Base-by-base conservation (phyloP, 208 protist genomes). In the Trypanosoma melophagium region DNA sequence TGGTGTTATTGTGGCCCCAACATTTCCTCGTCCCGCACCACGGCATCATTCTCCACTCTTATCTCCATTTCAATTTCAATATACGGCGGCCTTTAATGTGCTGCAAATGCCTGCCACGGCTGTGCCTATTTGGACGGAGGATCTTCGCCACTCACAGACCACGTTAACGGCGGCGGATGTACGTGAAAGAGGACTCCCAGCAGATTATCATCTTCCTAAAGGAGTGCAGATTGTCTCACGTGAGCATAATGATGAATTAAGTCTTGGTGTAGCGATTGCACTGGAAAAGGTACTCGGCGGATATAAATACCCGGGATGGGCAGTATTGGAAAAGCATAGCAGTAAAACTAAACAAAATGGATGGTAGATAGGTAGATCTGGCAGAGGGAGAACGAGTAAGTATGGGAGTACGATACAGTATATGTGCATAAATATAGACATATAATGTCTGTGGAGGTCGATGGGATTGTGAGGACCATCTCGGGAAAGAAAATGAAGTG, bases 81-180 rank as follows among this genome's bases (percentile, higher is more conserved):
- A 95, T 83, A 90, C 86, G 24, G 89, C 89, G 2, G 83, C 79
- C 51, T 95, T 95, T 71, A 95, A 95, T 58, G 86, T 90, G 45
- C 71, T 93, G 65, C 89, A 88, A 71, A 77, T 92, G 65, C 89
- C 89, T 3, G 82, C 81, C 35, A 91, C 83, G 35, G 83, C 82
- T 4, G 85, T 81, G 58, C 89, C 89, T 0, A 74, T 93, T 10
- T 95, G 89, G 87, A 22, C 41, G 14, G 64, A 64, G n/a, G 73
- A 81, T 9, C 52, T 83, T 28, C 72, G 62, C 40, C 44, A 25
- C 17, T 61, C 60, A 31, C 53, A 50, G 7, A 75, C 19, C 13
- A 62, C 73, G 2, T 56, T 60, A 7, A 88, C 79, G 19, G 38
- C 44, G 10, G 58, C 57, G 9, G 66, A 69, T 16, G 60, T 58